Percentiles rank a stretch among this genome's conserved stretches.
phyloP scores from a whole-genome alignment of 2,329 filamentous ascomycete species.

The Xylaria sp. region DNA sequence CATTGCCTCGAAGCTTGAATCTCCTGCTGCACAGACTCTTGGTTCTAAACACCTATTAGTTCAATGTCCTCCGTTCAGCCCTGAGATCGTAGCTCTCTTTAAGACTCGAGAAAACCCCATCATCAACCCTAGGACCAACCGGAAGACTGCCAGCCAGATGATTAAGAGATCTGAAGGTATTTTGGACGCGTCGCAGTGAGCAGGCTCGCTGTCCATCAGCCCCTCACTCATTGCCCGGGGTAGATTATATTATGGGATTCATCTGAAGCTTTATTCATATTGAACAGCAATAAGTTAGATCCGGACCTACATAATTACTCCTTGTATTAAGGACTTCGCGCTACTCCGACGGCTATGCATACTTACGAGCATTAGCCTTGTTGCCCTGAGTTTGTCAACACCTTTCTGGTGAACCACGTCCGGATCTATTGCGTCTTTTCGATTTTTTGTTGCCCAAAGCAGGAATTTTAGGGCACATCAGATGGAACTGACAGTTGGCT shows the following conservation, averaged over 20 bases:
- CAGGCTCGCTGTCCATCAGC: background rate
- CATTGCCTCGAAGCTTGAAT: background rate
- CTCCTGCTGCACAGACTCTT: constrained; percentile 8
- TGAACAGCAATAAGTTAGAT: background rate
- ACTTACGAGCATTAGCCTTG: background rate
- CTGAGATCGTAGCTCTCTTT: constrained; percentile 40
- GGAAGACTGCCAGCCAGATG: constrained; percentile 41
- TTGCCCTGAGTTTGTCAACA: background rate
- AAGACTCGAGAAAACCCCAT: constrained; percentile 36
- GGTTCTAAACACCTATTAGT: constrained; percentile 24
- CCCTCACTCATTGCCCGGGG: background rate
- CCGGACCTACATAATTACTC: background rate
- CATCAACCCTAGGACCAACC: constrained; percentile 33
- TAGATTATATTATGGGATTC: background rate
- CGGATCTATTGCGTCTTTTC: background rate
- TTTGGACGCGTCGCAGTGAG: background rate
- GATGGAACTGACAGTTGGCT: background rate
- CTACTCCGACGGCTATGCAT: background rate
- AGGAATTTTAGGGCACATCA: background rate
- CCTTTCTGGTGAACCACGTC: too few species aligned
- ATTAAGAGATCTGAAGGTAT: constrained; percentile 26
- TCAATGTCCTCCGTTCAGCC: constrained; percentile 35
- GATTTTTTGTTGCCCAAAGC: background rate
- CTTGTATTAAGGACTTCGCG: background rate
- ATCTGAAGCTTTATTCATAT: background rate